Base-by-base conservation (phyloP, 2,329 filamentous ascomycete genomes). In the Xylaria sp. region DNA sequence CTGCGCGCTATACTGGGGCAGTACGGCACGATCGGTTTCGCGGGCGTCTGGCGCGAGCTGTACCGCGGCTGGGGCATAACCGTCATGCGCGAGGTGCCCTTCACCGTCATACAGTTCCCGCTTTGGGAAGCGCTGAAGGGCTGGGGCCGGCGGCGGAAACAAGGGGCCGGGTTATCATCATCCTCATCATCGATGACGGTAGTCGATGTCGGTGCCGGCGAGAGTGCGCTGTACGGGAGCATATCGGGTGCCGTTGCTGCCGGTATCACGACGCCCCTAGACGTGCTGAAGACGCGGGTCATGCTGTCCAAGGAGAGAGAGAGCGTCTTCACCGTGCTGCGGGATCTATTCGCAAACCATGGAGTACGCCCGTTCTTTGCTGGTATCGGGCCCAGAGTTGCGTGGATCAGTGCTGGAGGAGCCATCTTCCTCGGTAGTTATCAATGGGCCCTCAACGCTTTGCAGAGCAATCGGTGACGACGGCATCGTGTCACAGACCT, bases 51-150 rank as follows among this genome's bases (percentile, higher is more conserved):
- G 86, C 84, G 88, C 70, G 94, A 98, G 82, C 82, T 99, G 65
- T 99, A 99, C 81, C 87, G 96, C 44, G 96, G 97, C 1, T 97
- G 94, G 87, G 88, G 90, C 20, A 94, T 98, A 75, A 99, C 96
- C 1, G 91, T 99, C 62, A 91, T 98, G 83, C 90, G 96, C 68
- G 96, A 99, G 84, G 94, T 99, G 70, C 96, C 96, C 3, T 99
- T 99, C 78, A 98, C 97, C 2, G 91, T 98, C 10, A 92, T 99
- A 72, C 96, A 99, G 81, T 99, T 99, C 80, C 96, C 96, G 55
- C 87, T 99, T 72, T 99, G 96, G 96, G 96, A 99, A 82, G 90
- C 87, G 4, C 88, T 98, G 86, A 98, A 98, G 86, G 85, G 85
- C 51, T 93, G 89, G 87, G 85, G 90, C 6, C 81, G 86, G 52